Base-by-base conservation (phyloP, 345 rosid genomes). In the Laguncularia racemosa region DNA sequence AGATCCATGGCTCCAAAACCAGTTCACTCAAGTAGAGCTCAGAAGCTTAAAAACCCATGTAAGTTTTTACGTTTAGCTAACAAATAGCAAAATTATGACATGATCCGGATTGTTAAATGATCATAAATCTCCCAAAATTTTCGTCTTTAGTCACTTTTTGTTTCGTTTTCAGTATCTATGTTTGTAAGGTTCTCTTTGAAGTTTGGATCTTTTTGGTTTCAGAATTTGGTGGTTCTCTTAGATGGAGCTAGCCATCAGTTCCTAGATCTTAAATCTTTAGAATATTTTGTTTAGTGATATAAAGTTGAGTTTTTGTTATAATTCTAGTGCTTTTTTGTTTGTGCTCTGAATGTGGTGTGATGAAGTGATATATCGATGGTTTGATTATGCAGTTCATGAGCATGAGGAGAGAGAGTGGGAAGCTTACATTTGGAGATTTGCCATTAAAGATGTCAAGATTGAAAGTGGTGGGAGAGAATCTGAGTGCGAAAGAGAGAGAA, bases 11-110 rank as follows among this genome's bases (percentile, higher is more conserved):
- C 91, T 93, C 45, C 99, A 93, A 56, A 93, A 86, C 69, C 99
- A 93, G 81, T 93, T 93, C 83, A 93, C 99, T 46, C 99, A 93
- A 56, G 99, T 93, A 46, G 99, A 93, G 89, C 99, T 89, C 59
- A 85, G 97, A 19, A 85, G 99, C 79, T 85, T 93, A 50, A 93
- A 93, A 75, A 61, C 91, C 67, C 96, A 93, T 47, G 99, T 86
- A 76, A 58, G 73, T 56, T 33, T 13, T 20, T 11, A 45, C 17
- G 0, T 50, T 48, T 43, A 43, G 4, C 20, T 33, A 3, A n/a
- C 2, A 4, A 23, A 23, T 23, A 23, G 26, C 26, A 23, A 23
- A 23, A 33, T 33, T 33, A 33, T 33, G 10, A 33, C 40, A 3
- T 8, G 7, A 1, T 8, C 40, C 40, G 9, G 40, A 33, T 33